phyloP scores from a whole-genome alignment of 129 eudicot genomes.

The Helianthus tuberosus region DNA sequence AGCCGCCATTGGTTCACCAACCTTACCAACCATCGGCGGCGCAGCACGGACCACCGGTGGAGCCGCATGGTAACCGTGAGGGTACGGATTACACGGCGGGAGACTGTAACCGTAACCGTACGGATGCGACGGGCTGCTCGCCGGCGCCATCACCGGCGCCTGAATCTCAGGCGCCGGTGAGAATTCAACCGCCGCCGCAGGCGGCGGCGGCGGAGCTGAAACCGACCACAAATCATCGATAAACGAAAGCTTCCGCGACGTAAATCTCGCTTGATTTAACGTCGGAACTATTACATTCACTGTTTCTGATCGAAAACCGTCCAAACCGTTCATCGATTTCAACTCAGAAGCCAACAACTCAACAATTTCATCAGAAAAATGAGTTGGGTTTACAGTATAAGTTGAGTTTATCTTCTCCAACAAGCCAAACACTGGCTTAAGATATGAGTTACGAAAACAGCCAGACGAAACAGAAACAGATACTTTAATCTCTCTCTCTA shows the following conservation, averaged over 20 bases:
- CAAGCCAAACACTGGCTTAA: slow-evolving; percentile 52
- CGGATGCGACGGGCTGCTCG: slow-evolving; percentile 39
- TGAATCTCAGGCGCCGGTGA: slow-evolving; percentile 49
- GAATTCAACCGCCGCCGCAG: not conserved
- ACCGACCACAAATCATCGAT: slow-evolving; percentile 37
- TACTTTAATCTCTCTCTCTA: slow-evolving; percentile 66
- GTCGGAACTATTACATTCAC: slow-evolving; percentile 30
- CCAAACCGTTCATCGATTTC: slow-evolving; percentile 49
- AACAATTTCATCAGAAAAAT: slow-evolving; percentile 28
- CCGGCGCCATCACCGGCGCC: slow-evolving; percentile 50
- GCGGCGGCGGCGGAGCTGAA: slow-evolving; percentile 27
- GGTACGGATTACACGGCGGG: slow-evolving; percentile 74
- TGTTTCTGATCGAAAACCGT: slow-evolving; percentile 29
- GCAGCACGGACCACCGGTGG: slow-evolving; percentile 25
- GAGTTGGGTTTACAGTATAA: slow-evolving; percentile 47
- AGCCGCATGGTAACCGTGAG: slow-evolving; percentile 19
- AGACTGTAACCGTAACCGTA: slow-evolving; percentile 44
- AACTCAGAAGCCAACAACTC: slow-evolving; percentile 38
- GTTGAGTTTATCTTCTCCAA: slow-evolving; percentile 60
- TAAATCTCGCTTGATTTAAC: slow-evolving; percentile 34
- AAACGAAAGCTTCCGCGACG: slow-evolving; percentile 61
- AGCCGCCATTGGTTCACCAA: slow-evolving; percentile 23
- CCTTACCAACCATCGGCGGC: slow-evolving; percentile 10
- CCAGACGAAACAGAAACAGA: slow-evolving; percentile 56
- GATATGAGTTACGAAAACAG: slow-evolving; percentile 43